Percentiles rank a stretch among this genome's conserved stretches.
Evolutionary conservation across 768 basidiomycete genomes (phyloP).

Genomic region (Leccinum arenicola): DNA sequence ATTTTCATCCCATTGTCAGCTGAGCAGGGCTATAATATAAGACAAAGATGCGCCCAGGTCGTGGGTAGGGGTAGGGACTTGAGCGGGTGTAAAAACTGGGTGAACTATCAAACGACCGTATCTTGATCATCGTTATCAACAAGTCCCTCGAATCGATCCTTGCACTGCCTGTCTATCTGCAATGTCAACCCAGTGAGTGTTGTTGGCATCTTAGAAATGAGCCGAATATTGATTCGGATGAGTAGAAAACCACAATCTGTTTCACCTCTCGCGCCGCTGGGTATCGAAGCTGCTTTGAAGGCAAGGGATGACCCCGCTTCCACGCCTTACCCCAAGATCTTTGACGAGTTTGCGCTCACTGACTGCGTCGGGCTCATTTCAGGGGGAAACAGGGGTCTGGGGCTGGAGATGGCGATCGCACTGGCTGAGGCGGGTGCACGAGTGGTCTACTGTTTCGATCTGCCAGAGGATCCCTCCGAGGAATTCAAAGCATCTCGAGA

Average conservation of each 20-base stretch:
- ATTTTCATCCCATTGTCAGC: not conserved
- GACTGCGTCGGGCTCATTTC: constrained; percentile 61
- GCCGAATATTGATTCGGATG: not conserved
- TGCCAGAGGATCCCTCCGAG: constrained; percentile 51
- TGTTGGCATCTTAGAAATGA: not conserved
- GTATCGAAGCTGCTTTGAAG: constrained; percentile 55
- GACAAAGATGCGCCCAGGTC: not conserved
- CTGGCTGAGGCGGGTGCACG: constrained; percentile 71
- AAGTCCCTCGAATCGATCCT: not conserved
- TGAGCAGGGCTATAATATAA: not conserved
- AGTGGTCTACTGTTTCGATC: constrained; percentile 67
- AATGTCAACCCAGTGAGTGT: constrained; percentile 17
- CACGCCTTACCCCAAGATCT: constrained; percentile 45
- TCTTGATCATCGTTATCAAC: constrained; percentile 1
- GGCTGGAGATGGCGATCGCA: constrained; percentile 77
- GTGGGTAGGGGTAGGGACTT: not conserved
- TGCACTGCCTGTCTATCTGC: not conserved
- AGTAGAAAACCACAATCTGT: constrained; percentile 35
- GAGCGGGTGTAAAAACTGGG: not conserved
- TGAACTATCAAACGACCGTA: not conserved
- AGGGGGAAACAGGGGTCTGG: constrained; percentile 66
- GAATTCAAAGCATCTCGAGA: constrained; percentile 55
- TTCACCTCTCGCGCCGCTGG: constrained; percentile 59
- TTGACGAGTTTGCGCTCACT: constrained; percentile 55
- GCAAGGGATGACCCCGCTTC: constrained; percentile 36